Conservation (phyloP, 495 filamentous ascomycete species). For the Hypomontagnella monticulosa region DNA sequence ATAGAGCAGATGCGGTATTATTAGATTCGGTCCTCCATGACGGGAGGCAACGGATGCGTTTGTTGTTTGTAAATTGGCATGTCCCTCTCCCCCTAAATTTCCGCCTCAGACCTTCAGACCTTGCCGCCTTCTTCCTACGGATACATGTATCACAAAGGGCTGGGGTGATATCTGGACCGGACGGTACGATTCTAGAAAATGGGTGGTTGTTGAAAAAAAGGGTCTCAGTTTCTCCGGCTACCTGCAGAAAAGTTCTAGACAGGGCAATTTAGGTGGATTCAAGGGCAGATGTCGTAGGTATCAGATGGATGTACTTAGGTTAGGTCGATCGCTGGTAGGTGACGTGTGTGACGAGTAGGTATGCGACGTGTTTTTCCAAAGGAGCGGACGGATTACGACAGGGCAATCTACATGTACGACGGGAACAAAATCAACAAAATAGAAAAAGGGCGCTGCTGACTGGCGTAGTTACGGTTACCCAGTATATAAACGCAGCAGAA, state of each 20-base stretch:
- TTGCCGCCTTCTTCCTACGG: conserved; percentile 28
- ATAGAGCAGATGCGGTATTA: conserved; percentile 1
- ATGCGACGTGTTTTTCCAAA: conserved; percentile 39
- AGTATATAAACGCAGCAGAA: conserved; percentile 14
- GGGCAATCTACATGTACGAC: conserved; percentile 8
- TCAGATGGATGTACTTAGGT: conserved; percentile 13
- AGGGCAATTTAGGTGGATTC: conserved; percentile 18
- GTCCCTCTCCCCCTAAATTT: conserved; percentile 21
- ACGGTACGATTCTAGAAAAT: conserved; percentile 33
- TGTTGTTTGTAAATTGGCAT: conserved; percentile 30
- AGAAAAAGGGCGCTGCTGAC: conserved; percentile 5
- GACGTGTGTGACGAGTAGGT: conserved; percentile 34
- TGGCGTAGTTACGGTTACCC: not conserved
- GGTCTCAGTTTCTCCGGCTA: conserved; percentile 35
- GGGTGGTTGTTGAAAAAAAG: conserved; percentile 26
- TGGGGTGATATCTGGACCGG: conserved; percentile 23
- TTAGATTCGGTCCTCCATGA: conserved; percentile 40
- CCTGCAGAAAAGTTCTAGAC: conserved; percentile 25
- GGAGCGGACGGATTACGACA: conserved; percentile 32
- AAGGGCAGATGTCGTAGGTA: conserved; percentile 2
- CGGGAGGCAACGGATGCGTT: conserved; percentile 19
- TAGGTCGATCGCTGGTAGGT: conserved; percentile 30
- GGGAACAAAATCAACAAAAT: conserved; percentile 5
- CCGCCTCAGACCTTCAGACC: conserved; percentile 2
- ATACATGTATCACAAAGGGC: conserved; percentile 25